These are phyloP conservation scores for Rhizopogon salebrosus DNA, from an alignment of 768 basidiomycete species.

Conservation along the genomic window DNA sequence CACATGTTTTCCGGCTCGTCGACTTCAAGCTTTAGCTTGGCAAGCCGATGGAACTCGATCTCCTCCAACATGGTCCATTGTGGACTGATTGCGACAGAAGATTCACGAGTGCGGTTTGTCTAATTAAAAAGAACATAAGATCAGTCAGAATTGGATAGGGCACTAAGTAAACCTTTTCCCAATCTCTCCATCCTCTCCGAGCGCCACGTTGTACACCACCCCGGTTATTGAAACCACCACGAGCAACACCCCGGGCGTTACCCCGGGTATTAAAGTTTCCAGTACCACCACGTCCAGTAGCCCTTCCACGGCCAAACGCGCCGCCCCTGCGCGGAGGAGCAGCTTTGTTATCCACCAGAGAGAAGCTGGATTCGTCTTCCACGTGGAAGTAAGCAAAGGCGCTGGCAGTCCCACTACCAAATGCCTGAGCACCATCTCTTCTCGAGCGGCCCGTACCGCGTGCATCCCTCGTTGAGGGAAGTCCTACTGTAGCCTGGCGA, in stretches of 20 bases:
- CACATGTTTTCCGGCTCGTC: conserved; percentile 90
- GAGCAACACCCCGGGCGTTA: conserved; percentile 34
- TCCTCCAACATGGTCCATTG: conserved; percentile 97
- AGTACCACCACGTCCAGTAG: conserved; percentile 28
- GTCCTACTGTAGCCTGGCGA: conserved; percentile 50
- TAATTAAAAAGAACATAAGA: conserved; percentile 22
- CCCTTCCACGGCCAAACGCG: conserved; percentile 49
- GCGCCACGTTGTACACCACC: conserved; percentile 32
- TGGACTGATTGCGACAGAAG: conserved; percentile 87
- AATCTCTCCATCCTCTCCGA: conserved; percentile 83
- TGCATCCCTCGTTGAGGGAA: conserved; percentile 39
- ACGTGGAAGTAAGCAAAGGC: conserved; percentile 97
- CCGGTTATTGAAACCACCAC: conserved; percentile 44
- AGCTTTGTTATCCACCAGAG: conserved; percentile 87
- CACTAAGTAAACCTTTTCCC: conserved; percentile 70
- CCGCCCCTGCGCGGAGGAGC: conserved; percentile 68
- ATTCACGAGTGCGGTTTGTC: conserved; percentile 84
- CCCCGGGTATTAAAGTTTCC: conserved; percentile 38
- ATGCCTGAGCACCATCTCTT: conserved; percentile 77
- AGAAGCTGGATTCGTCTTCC: conserved; percentile 96
- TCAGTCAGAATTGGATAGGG: not conserved
- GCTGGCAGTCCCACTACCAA: conserved; percentile 84
- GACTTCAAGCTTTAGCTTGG: conserved; percentile 90
- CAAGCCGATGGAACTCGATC: conserved; percentile 89
- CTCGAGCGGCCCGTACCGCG: conserved; percentile 56